Percentiles rank a stretch among this genome's conserved stretches.
Conservation (phyloP, 371 early-diverging fungal species). For the Lichtheimia ramosa region DNA sequence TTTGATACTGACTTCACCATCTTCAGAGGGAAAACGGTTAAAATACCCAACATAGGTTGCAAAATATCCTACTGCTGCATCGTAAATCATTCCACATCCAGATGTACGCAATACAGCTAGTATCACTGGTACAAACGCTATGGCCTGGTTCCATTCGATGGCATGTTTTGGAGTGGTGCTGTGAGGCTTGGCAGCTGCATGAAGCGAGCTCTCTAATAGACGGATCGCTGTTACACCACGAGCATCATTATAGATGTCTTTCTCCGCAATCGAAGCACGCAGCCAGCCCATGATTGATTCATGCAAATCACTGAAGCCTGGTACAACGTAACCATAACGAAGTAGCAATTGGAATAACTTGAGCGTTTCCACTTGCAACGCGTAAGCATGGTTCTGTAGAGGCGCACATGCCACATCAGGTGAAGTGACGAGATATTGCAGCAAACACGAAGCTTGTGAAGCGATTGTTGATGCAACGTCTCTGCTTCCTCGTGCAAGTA, state of each 20-base stretch:
- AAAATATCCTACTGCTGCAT: conserved; percentile 47
- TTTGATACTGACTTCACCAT: conserved; percentile 4
- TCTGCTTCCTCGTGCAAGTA: conserved; percentile 47
- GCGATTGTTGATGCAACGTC: conserved; percentile 41
- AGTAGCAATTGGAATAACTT: conserved; percentile 46
- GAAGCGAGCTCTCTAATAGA: conserved; percentile 33
- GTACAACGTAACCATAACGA: conserved; percentile 52
- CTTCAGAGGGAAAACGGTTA: conserved; percentile 31
- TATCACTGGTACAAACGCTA: conserved; percentile 41
- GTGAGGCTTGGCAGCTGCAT: conserved; percentile 59
- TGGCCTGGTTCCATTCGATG: conserved; percentile 60
- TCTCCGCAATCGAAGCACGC: conserved; percentile 23
- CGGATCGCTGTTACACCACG: conserved; percentile 27
- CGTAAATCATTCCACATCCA: conserved; percentile 5
- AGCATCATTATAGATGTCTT: not conserved
- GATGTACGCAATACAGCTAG: conserved; percentile 21
- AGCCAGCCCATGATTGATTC: conserved; percentile 46
- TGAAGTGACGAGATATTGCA: conserved; percentile 42
- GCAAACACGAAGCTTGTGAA: conserved; percentile 31
- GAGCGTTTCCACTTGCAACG: conserved; percentile 49
- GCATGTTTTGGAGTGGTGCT: conserved; percentile 55
- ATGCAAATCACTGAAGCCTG: conserved; percentile 42
- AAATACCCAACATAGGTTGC: conserved; percentile 50
- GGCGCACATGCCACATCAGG: conserved; percentile 32
- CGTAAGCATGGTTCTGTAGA: conserved; percentile 30